Percentiles rank a stretch among this genome's conserved stretches.
Evolutionary conservation across 2,329 filamentous ascomycete species (phyloP).

Genomic region (Xylaria sp.): DNA sequence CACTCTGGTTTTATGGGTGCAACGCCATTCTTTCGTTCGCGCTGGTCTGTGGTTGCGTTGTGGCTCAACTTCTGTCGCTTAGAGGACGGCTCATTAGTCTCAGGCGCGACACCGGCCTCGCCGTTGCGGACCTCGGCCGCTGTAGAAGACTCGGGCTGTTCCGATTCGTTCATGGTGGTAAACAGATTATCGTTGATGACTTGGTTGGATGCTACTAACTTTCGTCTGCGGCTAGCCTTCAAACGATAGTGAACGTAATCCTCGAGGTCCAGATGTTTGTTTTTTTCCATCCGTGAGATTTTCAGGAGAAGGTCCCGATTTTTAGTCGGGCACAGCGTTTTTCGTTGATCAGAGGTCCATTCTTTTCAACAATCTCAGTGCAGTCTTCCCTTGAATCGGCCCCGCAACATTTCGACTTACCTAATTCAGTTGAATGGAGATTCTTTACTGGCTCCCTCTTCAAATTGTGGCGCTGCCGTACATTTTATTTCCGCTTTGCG

Average conservation of each 20-base stretch:
- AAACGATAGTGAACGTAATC: background rate
- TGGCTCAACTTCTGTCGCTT: conserved; percentile 70
- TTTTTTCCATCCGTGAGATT: conserved; percentile 6
- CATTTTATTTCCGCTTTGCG: background rate
- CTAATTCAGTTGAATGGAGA: conserved; percentile 19
- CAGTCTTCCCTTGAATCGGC: conserved; percentile 1
- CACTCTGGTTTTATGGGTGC: conserved; percentile 55
- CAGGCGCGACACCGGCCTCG: conserved; percentile 38
- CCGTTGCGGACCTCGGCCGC: conserved; percentile 27
- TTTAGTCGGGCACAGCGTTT: conserved; percentile 31
- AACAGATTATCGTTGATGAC: background rate
- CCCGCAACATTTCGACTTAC: conserved; percentile 23
- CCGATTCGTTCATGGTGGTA: conserved; percentile 27
- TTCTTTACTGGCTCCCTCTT: conserved; percentile 11
- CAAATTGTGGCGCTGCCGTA: conserved; percentile 5
- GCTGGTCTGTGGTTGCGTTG: conserved; percentile 35
- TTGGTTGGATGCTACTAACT: background rate
- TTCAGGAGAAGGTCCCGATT: conserved; percentile 5
- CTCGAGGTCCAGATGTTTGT: background rate
- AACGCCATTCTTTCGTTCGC: conserved; percentile 43
- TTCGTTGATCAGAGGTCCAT: conserved; percentile 28
- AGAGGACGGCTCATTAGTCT: conserved; percentile 58
- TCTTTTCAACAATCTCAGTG: conserved; percentile 21
- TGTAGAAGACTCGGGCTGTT: conserved; percentile 29
- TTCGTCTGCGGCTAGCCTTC: background rate